A percentile compares a stretch with the other conserved stretches of the same genome.
Evolutionary conservation across 805 yeast genomes (phyloP).

Genomic region (Lachancea fermentati): DNA sequence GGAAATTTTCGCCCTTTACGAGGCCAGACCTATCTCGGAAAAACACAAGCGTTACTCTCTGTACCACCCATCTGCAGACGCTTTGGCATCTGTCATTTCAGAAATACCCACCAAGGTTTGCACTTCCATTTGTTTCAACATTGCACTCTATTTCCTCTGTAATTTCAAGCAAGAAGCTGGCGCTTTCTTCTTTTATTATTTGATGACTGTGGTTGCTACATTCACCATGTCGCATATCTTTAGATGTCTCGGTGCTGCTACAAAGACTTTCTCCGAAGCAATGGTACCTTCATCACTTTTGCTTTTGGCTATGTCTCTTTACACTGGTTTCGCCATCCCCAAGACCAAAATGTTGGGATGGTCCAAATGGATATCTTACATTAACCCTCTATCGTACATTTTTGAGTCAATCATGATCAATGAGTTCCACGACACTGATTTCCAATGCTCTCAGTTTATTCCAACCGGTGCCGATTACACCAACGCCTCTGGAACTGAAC

Average conservation of each 20-base stretch:
- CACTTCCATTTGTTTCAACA: conserved; percentile 42
- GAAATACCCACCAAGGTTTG: conserved; percentile 47
- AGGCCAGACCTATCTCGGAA: conserved; percentile 52
- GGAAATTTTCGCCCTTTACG: conserved; percentile 51
- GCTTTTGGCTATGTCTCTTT: conserved; percentile 44
- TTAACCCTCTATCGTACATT: conserved; percentile 52
- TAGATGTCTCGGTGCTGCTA: conserved; percentile 47
- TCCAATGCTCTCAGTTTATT: conserved; percentile 42
- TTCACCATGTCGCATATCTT: conserved; percentile 51
- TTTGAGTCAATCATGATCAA: conserved; percentile 55
- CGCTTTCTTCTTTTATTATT: conserved; percentile 46
- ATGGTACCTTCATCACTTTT: conserved; percentile 54
- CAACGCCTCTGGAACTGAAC: conserved; percentile 30
- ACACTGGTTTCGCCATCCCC: conserved; percentile 56
- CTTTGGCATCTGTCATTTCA: conserved; percentile 46
- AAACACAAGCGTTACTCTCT: conserved; percentile 53
- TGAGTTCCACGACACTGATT: conserved; percentile 46
- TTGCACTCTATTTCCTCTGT: conserved; percentile 48
- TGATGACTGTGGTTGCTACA: conserved; percentile 40
- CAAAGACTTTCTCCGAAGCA: conserved; percentile 45
- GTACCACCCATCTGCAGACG: conserved; percentile 57
- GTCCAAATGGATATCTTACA: conserved; percentile 60
- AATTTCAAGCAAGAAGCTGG: conserved; percentile 49
- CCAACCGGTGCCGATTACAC: conserved; percentile 45
- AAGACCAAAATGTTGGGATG: conserved; percentile 53